Percentiles rank a stretch among this genome's conserved stretches.
Evolutionary conservation across 2,329 filamentous ascomycete genomes (phyloP).

Genomic region (Sordariomycetes sp.): DNA sequence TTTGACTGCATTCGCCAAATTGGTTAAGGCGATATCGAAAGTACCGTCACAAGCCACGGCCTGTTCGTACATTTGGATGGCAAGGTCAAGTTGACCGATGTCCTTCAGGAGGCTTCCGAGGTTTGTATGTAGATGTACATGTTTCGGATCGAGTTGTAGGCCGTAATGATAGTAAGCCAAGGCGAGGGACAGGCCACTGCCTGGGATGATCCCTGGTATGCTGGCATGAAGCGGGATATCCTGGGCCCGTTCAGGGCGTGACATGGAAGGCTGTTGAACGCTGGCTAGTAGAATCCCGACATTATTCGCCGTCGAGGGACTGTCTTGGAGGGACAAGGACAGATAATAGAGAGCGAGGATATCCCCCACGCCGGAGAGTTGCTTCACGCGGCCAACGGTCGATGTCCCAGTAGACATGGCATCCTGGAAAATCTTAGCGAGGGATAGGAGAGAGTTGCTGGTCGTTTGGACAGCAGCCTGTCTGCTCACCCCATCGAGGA

Average conservation of each 20-base stretch:
- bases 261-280: constrained; percentile 55
- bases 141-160: constrained; percentile 70
- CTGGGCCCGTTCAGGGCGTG: not conserved
- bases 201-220: constrained; percentile 71
- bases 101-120: constrained; percentile 92
- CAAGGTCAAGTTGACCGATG: constrained; percentile 81
- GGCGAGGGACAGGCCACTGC: constrained; percentile 79
- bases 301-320: constrained; percentile 95
- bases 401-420: constrained; percentile 68
- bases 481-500: constrained; percentile 59
- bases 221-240: constrained; percentile 15
- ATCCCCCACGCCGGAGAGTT: constrained; percentile 72
- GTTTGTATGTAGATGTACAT: constrained; percentile 95
- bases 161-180: constrained; percentile 95
- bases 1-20: constrained; percentile 94
- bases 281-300: constrained; percentile 94
- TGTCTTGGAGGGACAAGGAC: constrained; percentile 86
- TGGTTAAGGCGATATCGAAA: constrained; percentile 94
- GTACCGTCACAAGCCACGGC: constrained; percentile 86
- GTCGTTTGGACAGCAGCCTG: constrained; percentile 83
- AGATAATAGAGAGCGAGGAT: constrained; percentile 93
- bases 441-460: constrained; percentile 85
- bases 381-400: constrained; percentile 42
- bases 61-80: constrained; percentile 94
- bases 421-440: constrained; percentile 97